These are phyloP conservation scores for Talaromyces trachyspermus DNA, from an alignment of 495 filamentous ascomycete genomes.

Conservation along the genomic window DNA sequence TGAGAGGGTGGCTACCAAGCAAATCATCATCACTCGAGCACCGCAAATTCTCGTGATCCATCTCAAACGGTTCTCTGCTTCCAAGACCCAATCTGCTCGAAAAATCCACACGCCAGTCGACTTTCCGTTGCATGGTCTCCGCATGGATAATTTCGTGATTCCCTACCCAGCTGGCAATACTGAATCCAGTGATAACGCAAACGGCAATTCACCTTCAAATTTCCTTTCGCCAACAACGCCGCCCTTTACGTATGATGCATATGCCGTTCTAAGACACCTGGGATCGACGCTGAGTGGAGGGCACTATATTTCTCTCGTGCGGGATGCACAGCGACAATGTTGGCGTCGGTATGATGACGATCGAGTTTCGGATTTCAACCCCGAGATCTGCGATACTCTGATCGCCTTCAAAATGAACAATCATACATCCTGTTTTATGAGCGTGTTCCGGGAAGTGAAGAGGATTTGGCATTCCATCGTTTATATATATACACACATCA, in stretches of 20 bases:
- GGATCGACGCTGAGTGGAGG: slow-evolving; percentile 56
- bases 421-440: slow-evolving; percentile 66
- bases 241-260: slow-evolving; percentile 65
- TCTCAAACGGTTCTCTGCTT: slow-evolving; percentile 64
- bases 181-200: slow-evolving; percentile 20
- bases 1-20: slow-evolving; percentile 61
- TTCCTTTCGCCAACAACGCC: slow-evolving; percentile 46
- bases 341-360: slow-evolving; percentile 66
- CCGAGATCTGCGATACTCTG: slow-evolving; percentile 38
- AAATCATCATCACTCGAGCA: slow-evolving; percentile 65
- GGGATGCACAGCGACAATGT: slow-evolving; percentile 49
- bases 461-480: neutral
- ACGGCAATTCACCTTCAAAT: slow-evolving; percentile 13
- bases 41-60: slow-evolving; percentile 67
- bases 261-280: slow-evolving; percentile 62
- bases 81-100: slow-evolving; percentile 45
- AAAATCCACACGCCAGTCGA: slow-evolving; percentile 64
- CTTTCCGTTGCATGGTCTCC: slow-evolving; percentile 58
- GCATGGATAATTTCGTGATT: slow-evolving; percentile 54
- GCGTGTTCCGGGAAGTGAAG: slow-evolving; percentile 43
- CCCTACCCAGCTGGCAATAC: slow-evolving; percentile 24
- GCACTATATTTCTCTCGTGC: slow-evolving; percentile 62
- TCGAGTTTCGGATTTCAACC: slow-evolving; percentile 50
- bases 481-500: neutral
- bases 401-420: slow-evolving; percentile 52